A percentile compares a stretch with the other conserved stretches of the same genome.
Conservation (phyloP, 75 land plant species). For the Ceratopteris richardii region DNA sequence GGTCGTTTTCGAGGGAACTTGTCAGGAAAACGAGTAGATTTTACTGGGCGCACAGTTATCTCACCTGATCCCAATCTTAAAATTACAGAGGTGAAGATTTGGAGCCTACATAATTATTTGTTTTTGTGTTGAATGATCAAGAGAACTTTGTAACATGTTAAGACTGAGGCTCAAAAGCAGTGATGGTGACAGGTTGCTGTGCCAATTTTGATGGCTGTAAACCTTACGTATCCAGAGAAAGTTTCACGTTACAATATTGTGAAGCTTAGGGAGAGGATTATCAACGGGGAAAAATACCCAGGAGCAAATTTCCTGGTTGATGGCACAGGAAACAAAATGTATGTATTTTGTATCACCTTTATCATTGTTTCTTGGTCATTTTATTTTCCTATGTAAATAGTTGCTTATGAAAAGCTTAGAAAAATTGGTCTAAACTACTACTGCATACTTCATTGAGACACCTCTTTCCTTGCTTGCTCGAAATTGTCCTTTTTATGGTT, state of each 20-base stretch:
- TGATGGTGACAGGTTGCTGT: slow-evolving; percentile 59
- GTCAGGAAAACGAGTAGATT: slow-evolving; percentile 95
- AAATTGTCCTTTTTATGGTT: too few species aligned
- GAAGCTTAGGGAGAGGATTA: slow-evolving; percentile 66
- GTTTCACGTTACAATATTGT: slow-evolving; percentile 80
- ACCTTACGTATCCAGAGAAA: slow-evolving; percentile 85
- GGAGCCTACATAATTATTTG: not conserved
- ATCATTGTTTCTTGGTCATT: not conserved
- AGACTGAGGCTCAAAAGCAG: not conserved
- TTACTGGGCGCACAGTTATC: slow-evolving; percentile 95
- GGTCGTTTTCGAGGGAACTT: slow-evolving; percentile 95
- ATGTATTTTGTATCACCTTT: slow-evolving; percentile 6
- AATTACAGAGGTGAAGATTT: slow-evolving; percentile 64
- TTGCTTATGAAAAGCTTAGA: not conserved
- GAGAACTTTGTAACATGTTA: not conserved
- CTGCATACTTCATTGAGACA: too few species aligned
- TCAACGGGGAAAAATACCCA: slow-evolving; percentile 85
- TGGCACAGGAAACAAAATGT: slow-evolving; percentile 53
- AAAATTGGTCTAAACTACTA: too few species aligned
- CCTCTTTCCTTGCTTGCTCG: too few species aligned
- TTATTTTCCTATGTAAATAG: not conserved
- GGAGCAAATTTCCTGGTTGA: slow-evolving; percentile 71
- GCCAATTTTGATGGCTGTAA: slow-evolving; percentile 80
- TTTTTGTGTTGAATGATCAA: not conserved
- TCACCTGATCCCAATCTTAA: slow-evolving; percentile 98